Base-by-base conservation (phyloP, 805 yeast species). In the Ogataea ganodermae region DNA sequence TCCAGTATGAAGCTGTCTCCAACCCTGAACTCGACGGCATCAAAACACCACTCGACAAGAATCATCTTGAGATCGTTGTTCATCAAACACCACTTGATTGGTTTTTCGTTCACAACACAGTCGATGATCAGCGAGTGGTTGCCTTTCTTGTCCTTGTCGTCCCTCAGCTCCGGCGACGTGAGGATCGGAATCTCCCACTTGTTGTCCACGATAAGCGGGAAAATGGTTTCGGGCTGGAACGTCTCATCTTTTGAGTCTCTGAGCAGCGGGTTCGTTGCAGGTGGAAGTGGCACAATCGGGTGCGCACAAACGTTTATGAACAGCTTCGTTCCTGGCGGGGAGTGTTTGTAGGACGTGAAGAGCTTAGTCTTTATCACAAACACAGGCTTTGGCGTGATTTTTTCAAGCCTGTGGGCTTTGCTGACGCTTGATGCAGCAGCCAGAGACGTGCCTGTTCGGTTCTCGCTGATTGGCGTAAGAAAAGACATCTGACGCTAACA, bases 121-220 rank as follows among this genome's bases (percentile, higher is more conserved):
- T 90, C 97, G 57, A 80, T 80, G 1, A 88, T 90, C 35, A 76
- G 67, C 35, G 90, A 80, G 13, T 70, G 63, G 2, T 68, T 65
- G 1, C 95, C 95, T 57, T 80, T 80, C 60, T 90, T 90, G 63
- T 91, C 97, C 12, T 50, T 61, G 37, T 77, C 84, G 6, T 57
- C 56, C 10, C 83, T 60, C 46, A 74, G 62, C 40, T 76, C 78
- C 0, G 75, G 72, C 0, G 92, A 81, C 0, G 88, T 80, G 1
- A 86, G 76, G 2, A 91, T 80, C 1, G 97, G 97, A 1, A 89
- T 84, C 49, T 86, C 90, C 96, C 96, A 90, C 58, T 84, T 74
- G 58, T 83, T 83, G 30, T 79, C 80, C 66, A 83, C 78, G 18
- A 86, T 83, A 42, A 80, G 64, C 1, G 84, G 82, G 56, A 82